These are phyloP conservation scores for Penicillium arizonense DNA, from an alignment of 495 filamentous ascomycete species.

Conservation along the genomic window DNA sequence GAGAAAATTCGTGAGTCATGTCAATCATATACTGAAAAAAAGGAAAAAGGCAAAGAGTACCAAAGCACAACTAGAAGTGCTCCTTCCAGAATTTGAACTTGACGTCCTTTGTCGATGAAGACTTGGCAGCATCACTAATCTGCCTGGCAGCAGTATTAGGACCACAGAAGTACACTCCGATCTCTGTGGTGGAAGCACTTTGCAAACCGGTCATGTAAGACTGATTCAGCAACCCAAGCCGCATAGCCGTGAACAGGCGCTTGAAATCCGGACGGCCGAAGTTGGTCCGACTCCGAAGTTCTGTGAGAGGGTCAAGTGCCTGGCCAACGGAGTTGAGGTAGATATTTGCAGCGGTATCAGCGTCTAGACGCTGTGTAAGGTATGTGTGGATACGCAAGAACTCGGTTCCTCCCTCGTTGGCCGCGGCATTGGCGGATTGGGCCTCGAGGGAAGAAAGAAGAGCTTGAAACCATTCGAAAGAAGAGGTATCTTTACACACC, in stretches of 20 bases:
- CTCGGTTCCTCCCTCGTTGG: slow-evolving; percentile 66
- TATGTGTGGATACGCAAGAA: slow-evolving; percentile 99
- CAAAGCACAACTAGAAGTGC: slow-evolving; percentile 54
- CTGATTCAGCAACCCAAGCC: slow-evolving; percentile 79
- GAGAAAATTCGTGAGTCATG: slow-evolving; percentile 23
- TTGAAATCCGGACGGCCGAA: slow-evolving; percentile 93
- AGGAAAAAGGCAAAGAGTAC: neutral
- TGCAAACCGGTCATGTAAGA: slow-evolving; percentile 83
- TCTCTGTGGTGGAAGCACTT: slow-evolving; percentile 65
- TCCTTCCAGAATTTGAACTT: slow-evolving; percentile 99
- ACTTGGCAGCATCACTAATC: slow-evolving; percentile 77
- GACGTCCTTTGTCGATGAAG: slow-evolving; percentile 70
- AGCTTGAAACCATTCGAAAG: slow-evolving; percentile 98
- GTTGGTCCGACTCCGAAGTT: slow-evolving; percentile 85
- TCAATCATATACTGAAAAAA: slow-evolving; percentile 14
- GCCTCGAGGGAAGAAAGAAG: slow-evolving; percentile 89
- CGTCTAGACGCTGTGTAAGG: slow-evolving; percentile 88
- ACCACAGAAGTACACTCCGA: slow-evolving; percentile 98
- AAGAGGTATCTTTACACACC: slow-evolving; percentile 94
- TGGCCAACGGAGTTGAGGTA: slow-evolving; percentile 91
- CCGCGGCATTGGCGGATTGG: slow-evolving; percentile 70
- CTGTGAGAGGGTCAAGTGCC: slow-evolving; percentile 85
- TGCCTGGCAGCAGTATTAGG: slow-evolving; percentile 76
- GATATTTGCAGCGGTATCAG: slow-evolving; percentile 92
- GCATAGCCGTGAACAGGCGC: slow-evolving; percentile 79